Percentiles rank a stretch among this genome's conserved stretches.
These are phyloP conservation scores for Inosperma sp. DNA, from an alignment of 768 basidiomycete species.

Conservation along the genomic window DNA sequence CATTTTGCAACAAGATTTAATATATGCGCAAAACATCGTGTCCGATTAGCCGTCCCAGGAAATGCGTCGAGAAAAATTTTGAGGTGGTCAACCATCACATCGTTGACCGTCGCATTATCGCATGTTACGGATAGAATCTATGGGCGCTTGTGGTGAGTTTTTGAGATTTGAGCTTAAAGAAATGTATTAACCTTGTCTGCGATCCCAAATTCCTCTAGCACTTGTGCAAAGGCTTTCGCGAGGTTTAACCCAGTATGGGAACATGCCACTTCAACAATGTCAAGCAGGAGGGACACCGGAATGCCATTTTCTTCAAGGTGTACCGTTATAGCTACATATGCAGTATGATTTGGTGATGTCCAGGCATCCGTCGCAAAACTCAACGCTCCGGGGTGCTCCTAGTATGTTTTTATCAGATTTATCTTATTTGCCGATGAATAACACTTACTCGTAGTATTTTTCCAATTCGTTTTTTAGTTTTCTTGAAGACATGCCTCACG, in stretches of 20 bases:
- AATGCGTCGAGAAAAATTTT: conserved; percentile 17
- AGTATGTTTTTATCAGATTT: background rate
- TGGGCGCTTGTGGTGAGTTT: background rate
- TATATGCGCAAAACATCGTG: conserved; percentile 26
- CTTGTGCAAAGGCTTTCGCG: conserved; percentile 26
- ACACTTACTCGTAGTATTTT: background rate
- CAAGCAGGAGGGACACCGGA: conserved; percentile 27
- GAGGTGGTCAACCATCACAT: conserved; percentile 32
- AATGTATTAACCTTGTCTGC: conserved; percentile 26
- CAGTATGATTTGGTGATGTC: conserved; percentile 35
- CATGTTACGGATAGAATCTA: conserved; percentile 32
- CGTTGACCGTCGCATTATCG: conserved; percentile 35
- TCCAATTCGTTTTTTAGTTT: background rate
- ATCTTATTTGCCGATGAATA: background rate
- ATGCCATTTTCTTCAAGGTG: conserved; percentile 31
- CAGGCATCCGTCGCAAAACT: conserved; percentile 29
- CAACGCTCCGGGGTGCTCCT: conserved; percentile 9
- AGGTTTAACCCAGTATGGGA: conserved; percentile 35
- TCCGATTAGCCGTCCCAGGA: conserved; percentile 14
- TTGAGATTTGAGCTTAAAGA: background rate
- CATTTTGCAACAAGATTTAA: conserved; percentile 17
- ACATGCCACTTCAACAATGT: conserved; percentile 33
- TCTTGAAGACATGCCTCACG: conserved; percentile 19
- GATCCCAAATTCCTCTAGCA: conserved; percentile 34
- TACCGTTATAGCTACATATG: conserved; percentile 28